Base-by-base conservation (phyloP, 2,329 filamentous ascomycete genomes). In the Annulohypoxylon truncatum region DNA sequence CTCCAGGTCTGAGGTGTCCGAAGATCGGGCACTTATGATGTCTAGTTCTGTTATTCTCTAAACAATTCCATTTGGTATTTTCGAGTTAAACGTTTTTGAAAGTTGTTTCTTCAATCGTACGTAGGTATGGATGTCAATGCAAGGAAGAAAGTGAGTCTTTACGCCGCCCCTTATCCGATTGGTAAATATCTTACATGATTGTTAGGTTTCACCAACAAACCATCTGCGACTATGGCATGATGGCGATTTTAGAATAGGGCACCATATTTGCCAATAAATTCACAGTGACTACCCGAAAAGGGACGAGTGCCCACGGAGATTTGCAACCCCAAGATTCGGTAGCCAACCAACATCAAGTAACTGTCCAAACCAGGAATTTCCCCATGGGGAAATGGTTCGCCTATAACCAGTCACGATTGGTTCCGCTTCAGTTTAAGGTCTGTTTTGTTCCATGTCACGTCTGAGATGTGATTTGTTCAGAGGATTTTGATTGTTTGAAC, bases 331-430 rank as follows among this genome's bases (percentile, higher is more conserved):
- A 5, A 24, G 8, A 26, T 35, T 15, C 18, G 18, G 52, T 33
- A 20, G 29, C 54, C 55, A 58, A 50, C 18, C 24, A 58, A 28
- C 20, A 20, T 42, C 8, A 42, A 42, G 42, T 12, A 28, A 10
- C 22, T 13, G 26, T 50, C 35, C 44, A 12, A 38, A 50, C 46
- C 5, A 29, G 15, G 33, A 50, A 58, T 31, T 50, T 15, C 46
- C 38, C 33, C 24, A 42, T 51, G 15, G 31, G 38, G 56, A 35
- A 46, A n/a, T 44, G 20, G n/a, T 31, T 52, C 26, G 56, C 46
- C 20, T 29, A 15, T 22, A 42, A 15, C 22, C 13, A 29, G 24
- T 13, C 8, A 31, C 46, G 22, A 51, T 58, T 58, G 54, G 54
- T 20, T 48, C 29, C 33, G 52, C 29, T 33, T 9, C 28, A 29